Conservation (phyloP, 495 filamentous ascomycete species). For the Tuber brumale region DNA sequence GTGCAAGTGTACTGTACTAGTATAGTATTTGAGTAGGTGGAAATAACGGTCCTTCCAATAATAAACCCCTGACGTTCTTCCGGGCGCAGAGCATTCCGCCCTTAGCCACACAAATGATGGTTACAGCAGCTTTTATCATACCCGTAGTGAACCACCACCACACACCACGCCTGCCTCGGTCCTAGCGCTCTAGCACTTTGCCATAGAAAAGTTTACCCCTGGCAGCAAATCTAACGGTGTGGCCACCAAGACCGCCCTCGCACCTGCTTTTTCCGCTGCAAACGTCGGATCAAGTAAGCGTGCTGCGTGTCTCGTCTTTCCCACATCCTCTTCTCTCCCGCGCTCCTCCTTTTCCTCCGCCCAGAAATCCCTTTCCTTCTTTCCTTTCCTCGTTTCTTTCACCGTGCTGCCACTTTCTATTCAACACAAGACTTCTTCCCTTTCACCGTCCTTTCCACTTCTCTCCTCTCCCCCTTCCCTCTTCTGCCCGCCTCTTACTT, state of each 20-base stretch:
- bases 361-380: conserved; percentile 39
- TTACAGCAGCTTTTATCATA: neutral
- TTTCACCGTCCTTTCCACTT: conserved; percentile 44
- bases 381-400: conserved; percentile 40
- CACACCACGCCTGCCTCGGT: neutral
- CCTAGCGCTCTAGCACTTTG: neutral
- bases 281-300: conserved; percentile 34
- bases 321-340: conserved; percentile 25
- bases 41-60: conserved; percentile 34
- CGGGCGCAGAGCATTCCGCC: conserved; percentile 29
- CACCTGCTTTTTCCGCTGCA: conserved; percentile 37
- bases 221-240: conserved; percentile 37
- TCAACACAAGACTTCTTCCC: conserved; percentile 45
- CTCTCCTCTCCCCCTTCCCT: conserved; percentile 32
- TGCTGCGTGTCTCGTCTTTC: conserved; percentile 33
- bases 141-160: neutral
- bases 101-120: conserved; percentile 16
- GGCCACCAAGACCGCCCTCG: conserved; percentile 23
- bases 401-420: conserved; percentile 42
- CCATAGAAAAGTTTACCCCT: conserved; percentile 15
- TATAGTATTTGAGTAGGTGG: conserved; percentile 16
- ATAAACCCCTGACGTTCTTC: conserved; percentile 32
- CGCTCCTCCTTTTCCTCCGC: conserved; percentile 38
- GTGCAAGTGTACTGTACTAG: too few relatives aligned
- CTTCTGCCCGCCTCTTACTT: conserved; percentile 42